These are phyloP conservation scores for Plicaturopsis crispa DNA, from an alignment of 768 basidiomycete species.

Conservation along the genomic window DNA sequence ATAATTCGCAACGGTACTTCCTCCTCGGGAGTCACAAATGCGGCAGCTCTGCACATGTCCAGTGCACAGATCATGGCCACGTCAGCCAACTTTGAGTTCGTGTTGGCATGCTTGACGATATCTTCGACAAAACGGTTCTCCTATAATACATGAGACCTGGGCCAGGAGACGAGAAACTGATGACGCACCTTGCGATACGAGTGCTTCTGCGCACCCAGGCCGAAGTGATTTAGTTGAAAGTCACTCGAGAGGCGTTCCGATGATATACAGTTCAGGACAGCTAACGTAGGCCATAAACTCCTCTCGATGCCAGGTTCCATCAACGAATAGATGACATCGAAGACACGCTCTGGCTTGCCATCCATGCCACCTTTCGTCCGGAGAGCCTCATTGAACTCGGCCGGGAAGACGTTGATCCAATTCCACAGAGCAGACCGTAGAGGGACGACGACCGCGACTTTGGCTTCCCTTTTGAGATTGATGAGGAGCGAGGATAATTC, in stretches of 20 bases:
- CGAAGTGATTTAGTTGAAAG: slow-evolving; percentile 29
- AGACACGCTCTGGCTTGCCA: slow-evolving; percentile 79
- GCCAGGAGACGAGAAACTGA: neutral
- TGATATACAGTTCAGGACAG: slow-evolving; percentile 65
- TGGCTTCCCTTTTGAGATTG: slow-evolving; percentile 71
- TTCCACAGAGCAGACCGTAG: slow-evolving; percentile 83
- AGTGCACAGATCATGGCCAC: slow-evolving; percentile 65
- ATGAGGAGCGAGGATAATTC: slow-evolving; percentile 79
- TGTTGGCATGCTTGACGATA: slow-evolving; percentile 48
- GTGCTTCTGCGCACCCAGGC: neutral
- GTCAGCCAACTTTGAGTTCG: slow-evolving; percentile 52
- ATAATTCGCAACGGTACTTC: slow-evolving; percentile 60
- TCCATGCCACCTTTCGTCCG: slow-evolving; percentile 58
- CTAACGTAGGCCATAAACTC: slow-evolving; percentile 75
- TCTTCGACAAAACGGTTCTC: slow-evolving; percentile 54
- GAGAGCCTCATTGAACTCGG: slow-evolving; percentile 71
- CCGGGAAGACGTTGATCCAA: slow-evolving; percentile 76
- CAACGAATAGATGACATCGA: slow-evolving; percentile 69
- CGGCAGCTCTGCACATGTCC: slow-evolving; percentile 71
- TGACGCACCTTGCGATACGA: neutral
- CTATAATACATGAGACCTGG: slow-evolving; percentile 16
- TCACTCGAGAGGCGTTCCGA: slow-evolving; percentile 65
- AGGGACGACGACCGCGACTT: slow-evolving; percentile 62
- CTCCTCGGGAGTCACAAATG: slow-evolving; percentile 38
- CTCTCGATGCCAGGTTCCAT: slow-evolving; percentile 35